Percentiles rank a stretch among this genome's conserved stretches.
Evolutionary conservation across 345 rosid genomes (phyloP).

Genomic region (Sonneratia caseolaris): DNA sequence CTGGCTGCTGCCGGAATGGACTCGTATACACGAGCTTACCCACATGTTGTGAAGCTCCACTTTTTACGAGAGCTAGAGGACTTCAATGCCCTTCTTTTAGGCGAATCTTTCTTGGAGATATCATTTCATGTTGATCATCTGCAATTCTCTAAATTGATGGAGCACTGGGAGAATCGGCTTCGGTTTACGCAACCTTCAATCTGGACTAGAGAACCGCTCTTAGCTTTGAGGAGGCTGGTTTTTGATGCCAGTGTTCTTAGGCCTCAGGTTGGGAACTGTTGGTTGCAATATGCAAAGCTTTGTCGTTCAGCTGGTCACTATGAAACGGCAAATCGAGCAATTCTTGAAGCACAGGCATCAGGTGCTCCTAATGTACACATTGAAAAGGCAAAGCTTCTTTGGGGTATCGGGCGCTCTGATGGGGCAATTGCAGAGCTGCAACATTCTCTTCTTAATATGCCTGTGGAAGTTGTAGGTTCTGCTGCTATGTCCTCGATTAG

Average conservation of each 20-base stretch:
- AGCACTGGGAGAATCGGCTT: constrained; percentile 82
- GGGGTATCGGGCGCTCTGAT: constrained; percentile 83
- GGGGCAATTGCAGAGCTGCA: constrained; percentile 89
- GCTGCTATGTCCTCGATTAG: constrained; percentile 57
- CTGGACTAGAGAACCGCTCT: constrained; percentile 95
- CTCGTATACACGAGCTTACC: constrained; percentile 85
- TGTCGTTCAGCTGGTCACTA: constrained; percentile 97
- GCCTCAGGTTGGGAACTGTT: constrained; percentile 86
- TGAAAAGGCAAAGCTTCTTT: constrained; percentile 95
- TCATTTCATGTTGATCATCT: constrained; percentile 45
- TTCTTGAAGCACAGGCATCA: constrained; percentile 85
- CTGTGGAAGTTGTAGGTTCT: constrained; percentile 71
- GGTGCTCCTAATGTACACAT: constrained; percentile 83
- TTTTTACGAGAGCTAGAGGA: constrained; percentile 78
- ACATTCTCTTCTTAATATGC: constrained; percentile 80
- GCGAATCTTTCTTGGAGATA: constrained; percentile 77
- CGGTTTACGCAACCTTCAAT: constrained; percentile 82
- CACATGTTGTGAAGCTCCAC: constrained; percentile 87
- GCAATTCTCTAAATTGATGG: constrained; percentile 51
- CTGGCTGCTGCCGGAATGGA: constrained; percentile 99
- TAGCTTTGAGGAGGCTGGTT: constrained; percentile 82
- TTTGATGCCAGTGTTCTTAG: constrained; percentile 73
- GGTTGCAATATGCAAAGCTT: constrained; percentile 97
- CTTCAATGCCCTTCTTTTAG: constrained; percentile 55
- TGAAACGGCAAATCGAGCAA: constrained; percentile 88